Percentiles rank a stretch among this genome's conserved stretches.
These are phyloP conservation scores for Aspergillus brunneoviolaceus DNA, from an alignment of 2,329 filamentous ascomycete genomes.

Conservation along the genomic window DNA sequence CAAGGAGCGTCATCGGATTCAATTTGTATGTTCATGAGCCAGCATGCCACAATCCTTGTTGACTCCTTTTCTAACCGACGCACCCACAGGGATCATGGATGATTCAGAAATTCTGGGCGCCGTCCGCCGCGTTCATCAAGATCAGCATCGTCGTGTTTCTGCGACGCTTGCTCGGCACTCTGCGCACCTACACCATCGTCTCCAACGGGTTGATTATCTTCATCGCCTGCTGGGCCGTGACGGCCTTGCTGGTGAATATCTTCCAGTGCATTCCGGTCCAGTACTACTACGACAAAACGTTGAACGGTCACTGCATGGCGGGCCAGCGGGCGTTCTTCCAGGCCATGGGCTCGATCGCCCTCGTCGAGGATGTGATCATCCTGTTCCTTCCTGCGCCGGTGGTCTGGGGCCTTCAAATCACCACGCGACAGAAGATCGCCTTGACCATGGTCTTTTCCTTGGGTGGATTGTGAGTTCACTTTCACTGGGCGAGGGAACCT, in stretches of 20 bases:
- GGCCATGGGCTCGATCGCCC: slow-evolving; percentile 12
- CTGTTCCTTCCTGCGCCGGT: slow-evolving; percentile 12
- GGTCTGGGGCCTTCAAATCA: slow-evolving; percentile 13
- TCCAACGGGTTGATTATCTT: slow-evolving; percentile 13
- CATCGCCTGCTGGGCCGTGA: slow-evolving; percentile 12
- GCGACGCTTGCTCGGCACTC: slow-evolving; percentile 10
- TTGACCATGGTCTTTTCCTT: slow-evolving; percentile 13
- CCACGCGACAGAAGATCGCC: slow-evolving; percentile 11
- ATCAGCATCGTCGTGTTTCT: slow-evolving; percentile 17
- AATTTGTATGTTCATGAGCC: slow-evolving; percentile 2
- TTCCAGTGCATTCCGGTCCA: slow-evolving; percentile 16
- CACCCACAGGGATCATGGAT: slow-evolving; percentile 14
- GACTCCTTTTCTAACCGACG: neutral
- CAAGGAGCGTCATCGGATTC: slow-evolving; percentile 10
- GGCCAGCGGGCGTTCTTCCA: slow-evolving; percentile 13
- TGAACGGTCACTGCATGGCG: slow-evolving; percentile 14
- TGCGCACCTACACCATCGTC: slow-evolving; percentile 2
- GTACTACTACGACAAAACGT: slow-evolving; percentile 14
- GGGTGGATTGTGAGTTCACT: slow-evolving; percentile 11
- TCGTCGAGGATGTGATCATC: slow-evolving; percentile 14
- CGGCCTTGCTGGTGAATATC: slow-evolving; percentile 11
- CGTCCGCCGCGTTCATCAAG: slow-evolving; percentile 14
- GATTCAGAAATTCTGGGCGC: slow-evolving; percentile 18
- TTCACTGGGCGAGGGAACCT: neutral
- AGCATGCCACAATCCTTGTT: no score